Conservation (phyloP, 2,329 filamentous ascomycete genomes). For the Lasiodiplodia sp. region DNA sequence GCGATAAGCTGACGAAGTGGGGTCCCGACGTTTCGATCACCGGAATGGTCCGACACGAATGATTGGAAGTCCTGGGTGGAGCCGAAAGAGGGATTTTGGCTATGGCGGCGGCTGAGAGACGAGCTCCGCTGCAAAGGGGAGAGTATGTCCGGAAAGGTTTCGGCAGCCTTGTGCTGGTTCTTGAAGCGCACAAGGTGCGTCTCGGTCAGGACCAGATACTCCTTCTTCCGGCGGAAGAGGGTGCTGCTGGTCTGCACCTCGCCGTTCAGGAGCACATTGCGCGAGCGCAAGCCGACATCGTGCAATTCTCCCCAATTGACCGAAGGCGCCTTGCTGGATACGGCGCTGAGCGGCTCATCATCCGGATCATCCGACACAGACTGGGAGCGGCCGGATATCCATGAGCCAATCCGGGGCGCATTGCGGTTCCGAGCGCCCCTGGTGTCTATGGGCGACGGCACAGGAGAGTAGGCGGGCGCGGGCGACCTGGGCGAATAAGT, state of each 20-base stretch:
- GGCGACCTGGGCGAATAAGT: conserved; percentile 16
- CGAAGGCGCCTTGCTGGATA: conserved; percentile 60
- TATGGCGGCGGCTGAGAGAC: conserved; percentile 64
- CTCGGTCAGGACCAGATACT: conserved; percentile 75
- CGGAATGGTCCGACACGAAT: conserved; percentile 55
- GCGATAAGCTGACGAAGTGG: conserved; percentile 72
- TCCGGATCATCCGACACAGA: conserved; percentile 59
- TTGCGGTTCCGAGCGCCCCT: conserved; percentile 34
- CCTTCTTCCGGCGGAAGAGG: conserved; percentile 75
- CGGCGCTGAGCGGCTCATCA: conserved; percentile 56
- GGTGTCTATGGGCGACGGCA: conserved; percentile 35
- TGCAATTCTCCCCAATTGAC: conserved; percentile 53
- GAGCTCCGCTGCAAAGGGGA: conserved; percentile 39
- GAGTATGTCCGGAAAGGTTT: conserved; percentile 61
- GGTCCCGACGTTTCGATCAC: conserved; percentile 64
- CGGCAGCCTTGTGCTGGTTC: conserved; percentile 69
- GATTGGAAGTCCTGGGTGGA: conserved; percentile 69
- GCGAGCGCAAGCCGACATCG: conserved; percentile 43
- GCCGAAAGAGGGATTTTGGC: conserved; percentile 63
- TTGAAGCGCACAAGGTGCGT: conserved; percentile 73
- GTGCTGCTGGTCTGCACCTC: conserved; percentile 74
- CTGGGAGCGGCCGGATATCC: conserved; percentile 55
- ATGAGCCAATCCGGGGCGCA: conserved; percentile 64
- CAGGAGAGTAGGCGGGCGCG: conserved; percentile 19
- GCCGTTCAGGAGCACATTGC: conserved; percentile 68